Evolutionary conservation across 345 rosid genomes (phyloP).

Genomic region (Melaleuca alternifolia): DNA sequence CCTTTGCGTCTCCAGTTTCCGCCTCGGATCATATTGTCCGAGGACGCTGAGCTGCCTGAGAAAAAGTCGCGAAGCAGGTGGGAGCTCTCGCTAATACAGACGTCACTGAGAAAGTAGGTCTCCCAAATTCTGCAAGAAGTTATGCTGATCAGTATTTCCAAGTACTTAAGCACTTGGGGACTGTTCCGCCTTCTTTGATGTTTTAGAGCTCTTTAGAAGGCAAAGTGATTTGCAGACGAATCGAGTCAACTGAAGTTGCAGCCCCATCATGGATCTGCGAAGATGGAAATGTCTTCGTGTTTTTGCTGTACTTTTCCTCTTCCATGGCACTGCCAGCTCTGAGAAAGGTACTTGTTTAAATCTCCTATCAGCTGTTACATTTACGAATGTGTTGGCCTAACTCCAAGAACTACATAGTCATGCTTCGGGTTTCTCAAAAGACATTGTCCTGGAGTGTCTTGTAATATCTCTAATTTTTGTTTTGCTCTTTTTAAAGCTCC

Average conservation of each 20-base stretch:
- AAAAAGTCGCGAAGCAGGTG: neutral
- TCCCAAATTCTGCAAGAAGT: neutral
- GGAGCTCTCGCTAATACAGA: neutral
- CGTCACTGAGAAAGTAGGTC: neutral
- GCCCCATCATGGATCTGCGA: neutral
- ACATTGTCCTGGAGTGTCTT: neutral
- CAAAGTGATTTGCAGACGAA: neutral
- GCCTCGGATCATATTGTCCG: neutral
- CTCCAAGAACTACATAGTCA: neutral
- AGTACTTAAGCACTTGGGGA: neutral
- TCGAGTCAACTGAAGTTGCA: neutral
- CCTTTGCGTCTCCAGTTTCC: neutral
- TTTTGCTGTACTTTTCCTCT: neutral
- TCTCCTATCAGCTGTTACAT: neutral
- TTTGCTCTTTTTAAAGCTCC: constrained; percentile 31
- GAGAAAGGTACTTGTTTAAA: neutral
- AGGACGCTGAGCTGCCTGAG: neutral
- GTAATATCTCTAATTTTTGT: neutral
- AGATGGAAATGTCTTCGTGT: neutral
- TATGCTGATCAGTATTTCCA: neutral
- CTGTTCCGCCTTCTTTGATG: neutral
- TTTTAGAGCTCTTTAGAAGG: neutral
- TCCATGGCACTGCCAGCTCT: neutral
- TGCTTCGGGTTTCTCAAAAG: neutral
- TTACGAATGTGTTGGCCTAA: neutral